Conservation (phyloP, 1,284 basidiomycete species). For the Puccinia coronata region DNA sequence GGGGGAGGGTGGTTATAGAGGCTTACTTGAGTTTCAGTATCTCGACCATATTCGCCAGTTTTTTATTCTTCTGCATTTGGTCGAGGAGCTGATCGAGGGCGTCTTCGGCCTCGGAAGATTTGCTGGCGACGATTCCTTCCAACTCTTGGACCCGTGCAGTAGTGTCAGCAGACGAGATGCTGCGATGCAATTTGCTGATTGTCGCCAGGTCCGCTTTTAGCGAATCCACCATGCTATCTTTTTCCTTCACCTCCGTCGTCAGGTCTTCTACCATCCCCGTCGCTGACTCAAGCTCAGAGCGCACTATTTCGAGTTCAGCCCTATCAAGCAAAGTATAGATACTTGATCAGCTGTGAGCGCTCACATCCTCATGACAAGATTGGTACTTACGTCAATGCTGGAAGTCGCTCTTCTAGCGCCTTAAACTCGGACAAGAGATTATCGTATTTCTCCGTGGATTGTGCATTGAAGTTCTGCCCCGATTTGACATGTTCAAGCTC, state of each 20-base stretch:
- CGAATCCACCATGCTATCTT: conserved; percentile 16
- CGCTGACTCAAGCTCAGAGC: background rate
- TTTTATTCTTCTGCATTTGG: conserved; percentile 40
- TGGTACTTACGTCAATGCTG: conserved; percentile 12
- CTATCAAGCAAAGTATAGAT: background rate
- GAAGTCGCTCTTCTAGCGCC: conserved; percentile 7
- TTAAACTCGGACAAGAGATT: conserved; percentile 19
- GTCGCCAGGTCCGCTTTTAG: conserved; percentile 38
- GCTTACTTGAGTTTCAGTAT: conserved; percentile 36
- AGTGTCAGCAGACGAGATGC: background rate
- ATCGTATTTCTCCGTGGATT: conserved; percentile 14
- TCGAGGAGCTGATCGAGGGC: conserved; percentile 29
- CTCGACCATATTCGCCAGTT: conserved; percentile 21
- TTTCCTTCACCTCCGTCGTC: conserved; percentile 3
- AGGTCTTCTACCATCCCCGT: background rate
- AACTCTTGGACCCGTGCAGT: conserved; percentile 19
- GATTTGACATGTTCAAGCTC: conserved; percentile 26
- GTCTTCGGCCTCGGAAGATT: conserved; percentile 27
- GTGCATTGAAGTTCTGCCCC: background rate
- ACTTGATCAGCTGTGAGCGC: background rate
- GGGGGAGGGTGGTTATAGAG: no score
- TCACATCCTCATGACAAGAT: background rate
- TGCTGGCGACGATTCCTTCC: background rate
- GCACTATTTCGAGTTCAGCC: conserved; percentile 1
- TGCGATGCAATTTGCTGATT: conserved; percentile 22